These are phyloP conservation scores for Trypanosomatidae sp. DNA, from an alignment of 208 protist genomes.

Conservation along the genomic window DNA sequence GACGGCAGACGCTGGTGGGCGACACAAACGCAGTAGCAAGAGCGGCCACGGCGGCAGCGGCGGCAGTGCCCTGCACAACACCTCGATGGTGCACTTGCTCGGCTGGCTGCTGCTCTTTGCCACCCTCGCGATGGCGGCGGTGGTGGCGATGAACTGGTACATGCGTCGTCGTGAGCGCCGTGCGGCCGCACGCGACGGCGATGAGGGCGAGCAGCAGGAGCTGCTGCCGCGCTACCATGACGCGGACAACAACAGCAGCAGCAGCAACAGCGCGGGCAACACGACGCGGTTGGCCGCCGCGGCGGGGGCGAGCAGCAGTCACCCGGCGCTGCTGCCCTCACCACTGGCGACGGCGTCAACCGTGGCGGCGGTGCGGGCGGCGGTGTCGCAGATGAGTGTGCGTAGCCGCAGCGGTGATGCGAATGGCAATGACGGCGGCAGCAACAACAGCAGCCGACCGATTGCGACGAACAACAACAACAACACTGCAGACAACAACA, in stretches of 20 bases:
- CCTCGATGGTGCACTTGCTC: constrained; percentile 11
- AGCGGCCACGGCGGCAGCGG: too few relatives aligned
- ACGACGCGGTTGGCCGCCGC: too few relatives aligned
- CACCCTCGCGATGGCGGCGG: constrained; percentile 14
- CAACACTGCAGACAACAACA: neutral
- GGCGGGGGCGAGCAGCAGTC: too few relatives aligned
- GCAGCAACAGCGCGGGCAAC: too few relatives aligned
- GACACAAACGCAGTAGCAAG: neutral
- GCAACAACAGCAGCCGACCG: too few relatives aligned
- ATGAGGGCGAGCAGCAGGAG: constrained; percentile 9
- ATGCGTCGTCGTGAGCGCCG: constrained; percentile 13
- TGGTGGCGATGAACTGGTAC: constrained; percentile 29
- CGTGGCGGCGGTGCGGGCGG: neutral
- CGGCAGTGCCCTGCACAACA: neutral
- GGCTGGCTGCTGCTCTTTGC: constrained; percentile 21
- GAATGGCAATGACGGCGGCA: too few relatives aligned
- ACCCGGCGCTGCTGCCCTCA: too few relatives aligned
- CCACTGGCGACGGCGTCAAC: too few relatives aligned
- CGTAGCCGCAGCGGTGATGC: too few relatives aligned
- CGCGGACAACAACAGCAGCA: neutral
- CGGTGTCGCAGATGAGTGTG: constrained; percentile 10
- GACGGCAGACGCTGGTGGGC: too few relatives aligned
- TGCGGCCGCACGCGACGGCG: constrained; percentile 1
- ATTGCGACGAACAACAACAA: too few relatives aligned
- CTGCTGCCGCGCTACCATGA: neutral